Evolutionary conservation across 148 eudicot genomes (phyloP).

Genomic region (Chenopodium album): DNA sequence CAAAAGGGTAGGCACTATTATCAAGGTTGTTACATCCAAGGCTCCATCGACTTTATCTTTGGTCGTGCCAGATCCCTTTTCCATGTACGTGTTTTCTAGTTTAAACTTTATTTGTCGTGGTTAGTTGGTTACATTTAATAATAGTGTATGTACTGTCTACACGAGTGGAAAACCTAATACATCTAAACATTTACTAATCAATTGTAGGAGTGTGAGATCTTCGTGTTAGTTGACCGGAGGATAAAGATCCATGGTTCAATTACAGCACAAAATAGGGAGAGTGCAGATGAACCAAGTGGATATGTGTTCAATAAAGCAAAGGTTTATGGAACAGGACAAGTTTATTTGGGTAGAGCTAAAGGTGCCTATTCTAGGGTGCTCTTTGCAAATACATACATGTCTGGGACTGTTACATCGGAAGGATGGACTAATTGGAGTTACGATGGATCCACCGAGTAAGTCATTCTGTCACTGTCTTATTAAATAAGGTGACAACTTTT

Average conservation of each 20-base stretch:
- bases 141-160: too few relatives aligned
- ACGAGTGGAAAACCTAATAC: not conserved
- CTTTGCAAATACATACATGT: constrained; percentile 70
- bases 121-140: too few relatives aligned
- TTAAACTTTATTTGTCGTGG: too few relatives aligned
- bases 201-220: constrained; percentile 69
- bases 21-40: constrained; percentile 78
- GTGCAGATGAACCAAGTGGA: constrained; percentile 51
- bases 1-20: constrained; percentile 79
- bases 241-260: constrained; percentile 66
- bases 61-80: constrained; percentile 68
- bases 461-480: not conserved
- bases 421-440: constrained; percentile 87
- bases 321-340: constrained; percentile 61
- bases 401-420: constrained; percentile 51
- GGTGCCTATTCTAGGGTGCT: constrained; percentile 69
- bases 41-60: constrained; percentile 80
- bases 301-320: constrained; percentile 56
- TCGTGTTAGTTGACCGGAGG: constrained; percentile 62
- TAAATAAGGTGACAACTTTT: too few relatives aligned
- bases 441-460: constrained; percentile 60
- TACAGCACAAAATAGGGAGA: constrained; percentile 62
- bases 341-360: constrained; percentile 68
- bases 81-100: constrained; percentile 35
- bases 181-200: not conserved